phyloP scores from a whole-genome alignment of 768 basidiomycete species.

The Lyophyllum shimeji region DNA sequence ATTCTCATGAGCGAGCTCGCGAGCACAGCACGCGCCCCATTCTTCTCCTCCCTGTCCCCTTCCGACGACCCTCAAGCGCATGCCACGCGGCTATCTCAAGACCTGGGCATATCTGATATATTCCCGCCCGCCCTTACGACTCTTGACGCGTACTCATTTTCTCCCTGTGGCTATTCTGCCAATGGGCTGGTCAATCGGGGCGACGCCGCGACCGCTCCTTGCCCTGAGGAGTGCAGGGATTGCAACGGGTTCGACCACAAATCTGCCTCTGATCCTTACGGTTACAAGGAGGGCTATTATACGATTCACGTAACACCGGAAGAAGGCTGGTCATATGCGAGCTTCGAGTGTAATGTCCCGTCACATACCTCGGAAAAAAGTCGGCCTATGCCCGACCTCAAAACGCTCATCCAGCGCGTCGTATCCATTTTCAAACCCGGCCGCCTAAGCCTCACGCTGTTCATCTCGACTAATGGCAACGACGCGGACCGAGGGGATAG shows the following conservation, averaged over 20 bases:
- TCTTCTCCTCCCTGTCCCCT: slow-evolving; percentile 53
- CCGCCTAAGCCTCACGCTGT: slow-evolving; percentile 82
- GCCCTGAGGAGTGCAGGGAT: slow-evolving; percentile 2
- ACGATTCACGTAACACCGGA: slow-evolving; percentile 99
- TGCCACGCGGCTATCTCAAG: slow-evolving; percentile 60
- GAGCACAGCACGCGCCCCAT: slow-evolving; percentile 70
- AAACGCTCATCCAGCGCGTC: slow-evolving; percentile 82
- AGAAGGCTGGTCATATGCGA: slow-evolving; percentile 97
- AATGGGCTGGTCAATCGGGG: slow-evolving; percentile 84
- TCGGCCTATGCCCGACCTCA: slow-evolving; percentile 64
- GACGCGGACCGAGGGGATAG: slow-evolving; percentile 48
- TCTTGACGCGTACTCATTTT: slow-evolving; percentile 91
- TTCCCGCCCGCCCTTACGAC: slow-evolving; percentile 79
- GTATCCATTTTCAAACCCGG: slow-evolving; percentile 92
- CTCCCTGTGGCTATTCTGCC: slow-evolving; percentile 94
- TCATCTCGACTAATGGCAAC: slow-evolving; percentile 72
- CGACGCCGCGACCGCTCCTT: slow-evolving; percentile 21
- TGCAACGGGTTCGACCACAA: slow-evolving; percentile 9
- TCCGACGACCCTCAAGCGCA: slow-evolving; percentile 38
- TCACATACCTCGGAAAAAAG: slow-evolving; percentile 27
- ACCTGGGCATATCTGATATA: slow-evolving; percentile 77
- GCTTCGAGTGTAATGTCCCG: slow-evolving; percentile 98
- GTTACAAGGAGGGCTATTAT: slow-evolving; percentile 84
- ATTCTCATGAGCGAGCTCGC: slow-evolving; percentile 95
- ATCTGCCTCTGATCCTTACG: slow-evolving; percentile 3